These are phyloP conservation scores for Zostera marina DNA, from an alignment of 116 monocot species.

Conservation along the genomic window DNA sequence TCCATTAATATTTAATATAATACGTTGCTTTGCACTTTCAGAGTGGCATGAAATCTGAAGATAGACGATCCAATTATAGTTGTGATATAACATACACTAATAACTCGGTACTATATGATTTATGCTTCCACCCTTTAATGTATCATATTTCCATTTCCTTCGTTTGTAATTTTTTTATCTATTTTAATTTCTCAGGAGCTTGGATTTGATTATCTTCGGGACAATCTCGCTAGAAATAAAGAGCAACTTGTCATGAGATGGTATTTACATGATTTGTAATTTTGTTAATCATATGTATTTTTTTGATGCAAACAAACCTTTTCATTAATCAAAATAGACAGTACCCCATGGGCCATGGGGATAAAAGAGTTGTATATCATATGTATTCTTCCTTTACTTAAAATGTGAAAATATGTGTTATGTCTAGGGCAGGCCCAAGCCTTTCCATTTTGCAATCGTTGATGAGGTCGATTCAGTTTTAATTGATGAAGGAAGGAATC, in stretches of 20 bases:
- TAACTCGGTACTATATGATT: slow-evolving; percentile 55
- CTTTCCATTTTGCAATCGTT: slow-evolving; percentile 95
- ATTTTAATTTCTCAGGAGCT: slow-evolving; percentile 50
- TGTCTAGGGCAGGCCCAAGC: slow-evolving; percentile 49
- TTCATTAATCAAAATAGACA: too few species aligned
- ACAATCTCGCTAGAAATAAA: slow-evolving; percentile 76
- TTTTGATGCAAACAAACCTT: too few species aligned
- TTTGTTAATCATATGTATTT: background rate
- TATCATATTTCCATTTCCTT: background rate
- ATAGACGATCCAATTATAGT: slow-evolving; percentile 73
- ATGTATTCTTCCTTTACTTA: background rate
- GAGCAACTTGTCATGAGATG: slow-evolving; percentile 96
- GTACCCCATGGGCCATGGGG: too few species aligned
- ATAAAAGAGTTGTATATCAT: too few species aligned
- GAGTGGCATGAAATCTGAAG: slow-evolving; percentile 72
- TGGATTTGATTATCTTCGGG: slow-evolving; percentile 97
- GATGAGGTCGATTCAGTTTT: slow-evolving; percentile 99
- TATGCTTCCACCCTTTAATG: too few species aligned
- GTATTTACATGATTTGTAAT: slow-evolving; percentile 22
- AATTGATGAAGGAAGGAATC: slow-evolving; percentile 99
- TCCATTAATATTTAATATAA: background rate
- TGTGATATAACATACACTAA: slow-evolving; percentile 99
- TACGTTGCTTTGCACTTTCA: slow-evolving; percentile 12
- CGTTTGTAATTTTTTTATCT: background rate
- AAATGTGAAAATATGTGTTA: background rate